phyloP scores from a whole-genome alignment of 352 stramenopile species.

The Phytophthora idaei region DNA sequence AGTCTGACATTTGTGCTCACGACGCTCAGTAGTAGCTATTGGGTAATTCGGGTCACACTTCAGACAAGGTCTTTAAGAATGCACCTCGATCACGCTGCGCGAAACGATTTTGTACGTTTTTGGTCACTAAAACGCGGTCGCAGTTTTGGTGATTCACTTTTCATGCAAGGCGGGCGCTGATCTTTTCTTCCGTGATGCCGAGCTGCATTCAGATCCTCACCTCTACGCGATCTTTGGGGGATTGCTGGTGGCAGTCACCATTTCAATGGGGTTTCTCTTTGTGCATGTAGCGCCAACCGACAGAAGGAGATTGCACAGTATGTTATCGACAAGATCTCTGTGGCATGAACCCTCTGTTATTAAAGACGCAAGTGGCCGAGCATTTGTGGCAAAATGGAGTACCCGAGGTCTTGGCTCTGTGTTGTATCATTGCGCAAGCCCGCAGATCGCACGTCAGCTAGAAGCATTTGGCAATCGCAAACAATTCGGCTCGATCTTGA shows the following conservation, averaged over 20 bases:
- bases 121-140: constrained; percentile 19
- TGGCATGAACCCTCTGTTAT: not conserved
- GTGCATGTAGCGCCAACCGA: constrained; percentile 19
- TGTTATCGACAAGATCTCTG: too few relatives aligned
- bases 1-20: constrained; percentile 36
- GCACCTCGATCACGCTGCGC: constrained; percentile 22
- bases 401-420: constrained; percentile 22
- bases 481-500: not conserved
- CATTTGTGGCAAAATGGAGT: constrained; percentile 32
- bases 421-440: constrained; percentile 32
- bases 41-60: constrained; percentile 39
- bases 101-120: constrained; percentile 28
- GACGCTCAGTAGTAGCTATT: constrained; percentile 40
- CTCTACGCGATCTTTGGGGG: constrained; percentile 43
- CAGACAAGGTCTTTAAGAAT: constrained; percentile 29
- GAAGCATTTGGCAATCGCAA: constrained; percentile 16
- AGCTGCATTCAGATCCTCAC: constrained; percentile 41
- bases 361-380: constrained; percentile 9
- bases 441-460: constrained; percentile 27
- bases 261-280: constrained; percentile 31
- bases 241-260: constrained; percentile 23
- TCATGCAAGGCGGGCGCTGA: constrained; percentile 32
- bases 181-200: constrained; percentile 23
- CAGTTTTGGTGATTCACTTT: constrained; percentile 36
- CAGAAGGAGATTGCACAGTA: not conserved